Conservation (phyloP, 2,329 filamentous ascomycete genomes). For the Colletotrichum sp. region DNA sequence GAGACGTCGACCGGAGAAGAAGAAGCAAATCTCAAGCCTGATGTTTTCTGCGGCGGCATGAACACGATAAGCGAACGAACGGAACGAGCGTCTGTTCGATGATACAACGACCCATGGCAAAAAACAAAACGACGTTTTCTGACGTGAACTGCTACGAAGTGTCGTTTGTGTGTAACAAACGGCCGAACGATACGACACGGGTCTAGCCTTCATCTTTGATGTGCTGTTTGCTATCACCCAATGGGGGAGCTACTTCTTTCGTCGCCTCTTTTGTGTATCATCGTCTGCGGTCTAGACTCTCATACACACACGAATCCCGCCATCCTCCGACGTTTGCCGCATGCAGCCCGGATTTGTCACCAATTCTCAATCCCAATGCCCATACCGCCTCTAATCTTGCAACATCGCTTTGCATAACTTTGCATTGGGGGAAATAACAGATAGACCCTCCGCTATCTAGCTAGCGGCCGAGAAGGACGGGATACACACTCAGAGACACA, state of each 20-base stretch:
- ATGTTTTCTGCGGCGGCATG: background rate
- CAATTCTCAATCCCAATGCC: background rate
- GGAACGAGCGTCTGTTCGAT: constrained; percentile 8
- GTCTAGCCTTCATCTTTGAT: background rate
- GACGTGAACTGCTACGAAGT: background rate
- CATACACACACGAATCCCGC: background rate
- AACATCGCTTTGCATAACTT: background rate
- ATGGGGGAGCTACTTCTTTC: background rate
- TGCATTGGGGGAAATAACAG: background rate
- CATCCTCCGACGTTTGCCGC: background rate
- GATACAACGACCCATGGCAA: background rate
- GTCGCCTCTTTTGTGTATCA: background rate
- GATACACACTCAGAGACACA: background rate
- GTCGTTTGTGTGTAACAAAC: background rate
- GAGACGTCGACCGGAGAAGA: background rate
- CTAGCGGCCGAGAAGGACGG: background rate
- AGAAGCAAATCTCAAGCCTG: constrained; percentile 6
- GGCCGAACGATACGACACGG: background rate
- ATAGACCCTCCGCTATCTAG: background rate
- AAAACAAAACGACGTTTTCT: background rate
- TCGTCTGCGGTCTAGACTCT: background rate
- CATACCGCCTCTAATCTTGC: background rate
- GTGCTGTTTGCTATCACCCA: background rate
- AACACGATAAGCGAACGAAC: background rate
- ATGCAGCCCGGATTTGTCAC: background rate